Evolutionary conservation across 2,329 filamentous ascomycete species (phyloP).

Genomic region (Stenocarpella maydis): DNA sequence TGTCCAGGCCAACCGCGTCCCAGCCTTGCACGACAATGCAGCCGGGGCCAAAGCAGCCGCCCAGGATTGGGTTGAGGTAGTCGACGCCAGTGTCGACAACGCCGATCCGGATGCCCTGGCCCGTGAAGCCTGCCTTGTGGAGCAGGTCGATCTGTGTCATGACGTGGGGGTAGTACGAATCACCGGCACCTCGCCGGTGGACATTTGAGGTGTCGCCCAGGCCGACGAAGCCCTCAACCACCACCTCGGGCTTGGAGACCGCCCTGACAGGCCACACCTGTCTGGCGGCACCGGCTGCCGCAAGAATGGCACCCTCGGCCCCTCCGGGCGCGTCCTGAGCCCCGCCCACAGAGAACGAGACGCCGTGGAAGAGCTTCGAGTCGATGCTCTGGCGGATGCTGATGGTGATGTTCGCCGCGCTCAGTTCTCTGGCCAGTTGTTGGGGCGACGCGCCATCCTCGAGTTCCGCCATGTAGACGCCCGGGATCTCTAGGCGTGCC

Average conservation of each 20-base stretch:
- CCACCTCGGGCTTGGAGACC: neutral
- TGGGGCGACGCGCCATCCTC: neutral
- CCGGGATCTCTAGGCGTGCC: neutral
- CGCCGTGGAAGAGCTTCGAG: neutral
- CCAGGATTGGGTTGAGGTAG: neutral
- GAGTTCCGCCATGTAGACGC: conserved; percentile 10
- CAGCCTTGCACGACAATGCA: neutral
- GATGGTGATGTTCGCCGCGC: neutral
- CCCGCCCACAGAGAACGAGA: neutral
- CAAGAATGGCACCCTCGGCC: neutral
- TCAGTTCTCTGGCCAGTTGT: neutral
- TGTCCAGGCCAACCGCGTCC: neutral
- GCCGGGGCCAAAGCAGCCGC: neutral
- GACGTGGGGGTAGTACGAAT: neutral
- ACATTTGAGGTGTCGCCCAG: neutral
- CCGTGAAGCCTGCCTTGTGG: conserved; percentile 11
- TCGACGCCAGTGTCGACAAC: neutral
- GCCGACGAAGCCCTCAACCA: neutral
- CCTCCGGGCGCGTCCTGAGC: neutral
- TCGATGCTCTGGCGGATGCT: neutral
- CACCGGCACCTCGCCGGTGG: neutral
- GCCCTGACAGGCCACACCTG: neutral
- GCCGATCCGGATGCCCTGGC: neutral
- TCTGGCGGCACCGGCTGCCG: neutral
- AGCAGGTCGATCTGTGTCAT: neutral